phyloP scores from a whole-genome alignment of 2,329 filamentous ascomycete species.

The Monilinia fructigena region DNA sequence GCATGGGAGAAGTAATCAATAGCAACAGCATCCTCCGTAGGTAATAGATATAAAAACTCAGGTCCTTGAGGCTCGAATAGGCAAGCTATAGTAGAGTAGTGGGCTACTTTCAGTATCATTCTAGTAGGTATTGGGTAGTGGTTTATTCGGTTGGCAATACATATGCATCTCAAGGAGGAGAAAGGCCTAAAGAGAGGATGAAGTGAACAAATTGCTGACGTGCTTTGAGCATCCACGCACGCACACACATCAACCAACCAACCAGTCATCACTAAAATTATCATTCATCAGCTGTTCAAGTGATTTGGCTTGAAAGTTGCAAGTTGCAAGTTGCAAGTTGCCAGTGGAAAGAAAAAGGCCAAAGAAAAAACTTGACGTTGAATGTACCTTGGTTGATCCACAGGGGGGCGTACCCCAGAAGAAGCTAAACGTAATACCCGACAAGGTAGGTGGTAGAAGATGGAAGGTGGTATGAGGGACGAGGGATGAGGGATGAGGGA shows the following conservation, averaged over 20 bases:
- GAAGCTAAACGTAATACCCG: constrained; percentile 23
- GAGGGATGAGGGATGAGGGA: no score
- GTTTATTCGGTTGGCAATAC: no score
- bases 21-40: background rate
- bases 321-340: no score
- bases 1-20: background rate
- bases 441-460: background rate
- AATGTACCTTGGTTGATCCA: background rate
- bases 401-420: constrained; percentile 20
- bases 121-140: background rate
- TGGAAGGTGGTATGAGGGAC: no score
- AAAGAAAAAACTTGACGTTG: constrained; percentile 8
- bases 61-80: background rate
- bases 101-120: background rate
- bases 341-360: no score
- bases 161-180: no score
- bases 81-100: background rate
- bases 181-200: no score
- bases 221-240: no score
- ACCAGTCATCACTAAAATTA: background rate
- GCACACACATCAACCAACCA: background rate
- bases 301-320: background rate
- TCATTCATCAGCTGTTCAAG: constrained; percentile 2
- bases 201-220: no score
- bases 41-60: background rate